Base-by-base conservation (phyloP, 2,329 filamentous ascomycete genomes). In the Fusarium fracticaudum region DNA sequence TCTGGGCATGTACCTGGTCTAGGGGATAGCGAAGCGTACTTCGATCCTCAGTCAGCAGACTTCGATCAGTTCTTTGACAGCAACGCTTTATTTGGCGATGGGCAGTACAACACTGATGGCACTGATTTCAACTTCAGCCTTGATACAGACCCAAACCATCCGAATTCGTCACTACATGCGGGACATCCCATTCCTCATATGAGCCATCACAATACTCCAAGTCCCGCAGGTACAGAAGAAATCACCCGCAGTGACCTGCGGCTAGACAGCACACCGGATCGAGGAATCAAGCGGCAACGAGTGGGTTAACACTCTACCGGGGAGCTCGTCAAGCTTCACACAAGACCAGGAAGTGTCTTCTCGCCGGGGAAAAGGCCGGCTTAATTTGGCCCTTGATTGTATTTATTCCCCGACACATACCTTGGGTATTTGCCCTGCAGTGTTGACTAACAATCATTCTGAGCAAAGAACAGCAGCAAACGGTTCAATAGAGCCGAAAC, bases 1-100 rank as follows among this genome's bases (percentile, higher is more conserved):
- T 93, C 90, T 1, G 94, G 94, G 9, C 88, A 89, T 22, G 93
- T 97, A 41, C 93, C 94, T 3, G 93, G 93, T 9, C 81, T 96
- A 4, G 85, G 85, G 33, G 86, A 88, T 6, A 80, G 76, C 22
- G 81, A 80, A 24, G 79, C 78, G 40, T 80, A 81, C 72, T 83
- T 84, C 77, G 78, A 84, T 65, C 67, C 79, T 41, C 73, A 79
- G 17, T 82, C 82, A 41, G 79, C 87, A 20, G 87, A 89, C 63
- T 79, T 89, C 11, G 87, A 89, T 57, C 86, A 89, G 76, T 90
- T 84, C 15, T 88, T 88, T 70, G 81, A 84, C 40, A 84, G 83
- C 59, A 85, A 84, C 62, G 83, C 82, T 1, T 81, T 85, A 48
- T 67, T 84, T 22, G 79, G 83, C 33, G 81, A 83, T 17, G 79